phyloP scores from a whole-genome alignment of 2,329 filamentous ascomycete genomes.

The Trichophyton rubrum region DNA sequence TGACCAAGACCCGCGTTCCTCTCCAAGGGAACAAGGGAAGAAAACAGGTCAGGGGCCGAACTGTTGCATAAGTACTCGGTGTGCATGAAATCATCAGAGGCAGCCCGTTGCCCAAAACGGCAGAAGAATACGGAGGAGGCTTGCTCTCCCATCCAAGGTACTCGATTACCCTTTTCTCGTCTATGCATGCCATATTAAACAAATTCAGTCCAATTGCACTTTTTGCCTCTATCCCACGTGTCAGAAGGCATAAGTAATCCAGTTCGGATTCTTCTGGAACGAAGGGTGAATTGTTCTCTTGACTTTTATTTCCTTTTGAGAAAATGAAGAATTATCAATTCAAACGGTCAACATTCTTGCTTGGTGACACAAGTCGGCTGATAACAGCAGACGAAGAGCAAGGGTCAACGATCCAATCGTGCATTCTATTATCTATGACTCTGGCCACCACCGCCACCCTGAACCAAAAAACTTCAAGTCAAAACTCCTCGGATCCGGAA shows the following conservation, averaged over 20 bases:
- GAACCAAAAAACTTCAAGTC: not conserved
- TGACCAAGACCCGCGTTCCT: not conserved
- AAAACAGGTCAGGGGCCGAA: not conserved
- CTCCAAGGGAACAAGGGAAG: not conserved
- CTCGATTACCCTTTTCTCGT: not conserved
- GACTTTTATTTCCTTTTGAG: not conserved
- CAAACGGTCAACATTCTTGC: not conserved
- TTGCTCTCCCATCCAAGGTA: not conserved
- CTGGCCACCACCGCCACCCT: not conserved
- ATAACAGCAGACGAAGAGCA: not conserved
- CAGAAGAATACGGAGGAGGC: not conserved
- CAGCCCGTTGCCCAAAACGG: not conserved
- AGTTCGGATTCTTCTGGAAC: not conserved
- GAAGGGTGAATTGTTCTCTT: not conserved
- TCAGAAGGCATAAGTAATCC: not conserved
- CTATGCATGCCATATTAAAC: not conserved
- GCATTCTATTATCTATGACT: not conserved
- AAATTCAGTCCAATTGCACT: not conserved
- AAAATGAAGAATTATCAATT: not conserved
- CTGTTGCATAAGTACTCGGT: not conserved
- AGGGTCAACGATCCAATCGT: not conserved
- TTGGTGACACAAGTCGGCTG: not conserved
- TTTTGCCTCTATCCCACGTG: not conserved
- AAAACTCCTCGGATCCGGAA: conserved; percentile 2
- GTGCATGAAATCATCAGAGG: not conserved